Percentiles rank a stretch among this genome's conserved stretches.
These are phyloP conservation scores for Sphagnum contortum DNA, from an alignment of 225 moss, liverwort and hornwort species.

Conservation along the genomic window DNA sequence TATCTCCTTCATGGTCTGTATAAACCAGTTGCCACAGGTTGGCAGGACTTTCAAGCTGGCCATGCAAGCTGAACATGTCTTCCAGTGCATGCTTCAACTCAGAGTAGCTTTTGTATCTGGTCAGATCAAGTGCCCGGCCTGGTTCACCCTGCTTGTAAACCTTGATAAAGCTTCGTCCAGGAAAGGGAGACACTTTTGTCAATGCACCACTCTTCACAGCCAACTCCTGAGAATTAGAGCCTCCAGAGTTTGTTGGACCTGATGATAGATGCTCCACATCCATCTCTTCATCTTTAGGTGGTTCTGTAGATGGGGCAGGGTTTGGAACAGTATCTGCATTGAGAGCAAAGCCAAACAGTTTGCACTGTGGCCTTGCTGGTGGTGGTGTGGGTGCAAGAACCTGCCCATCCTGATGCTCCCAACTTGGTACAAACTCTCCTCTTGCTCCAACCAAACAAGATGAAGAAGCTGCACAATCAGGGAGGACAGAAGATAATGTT, in stretches of 20 bases:
- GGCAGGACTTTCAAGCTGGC: constrained; percentile 27
- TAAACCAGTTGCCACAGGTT: constrained; percentile 52
- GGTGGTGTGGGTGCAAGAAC: background rate
- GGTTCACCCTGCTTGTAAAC: constrained; percentile 37
- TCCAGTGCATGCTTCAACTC: constrained; percentile 28
- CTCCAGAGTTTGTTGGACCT: no score
- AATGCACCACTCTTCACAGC: no score
- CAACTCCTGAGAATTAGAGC: no score
- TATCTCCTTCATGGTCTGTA: constrained; percentile 44
- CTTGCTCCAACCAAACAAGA: no score
- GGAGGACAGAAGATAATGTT: no score
- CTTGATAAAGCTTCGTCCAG: constrained; percentile 6
- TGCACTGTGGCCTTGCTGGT: background rate
- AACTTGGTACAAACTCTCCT: no score
- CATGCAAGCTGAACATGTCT: constrained; percentile 29
- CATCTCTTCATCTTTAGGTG: no score
- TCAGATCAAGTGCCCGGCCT: constrained; percentile 43
- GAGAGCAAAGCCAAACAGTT: constrained; percentile 3
- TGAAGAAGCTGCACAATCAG: no score
- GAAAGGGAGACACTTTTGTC: no score
- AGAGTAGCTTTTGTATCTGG: constrained; percentile 35
- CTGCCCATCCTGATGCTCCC: no score
- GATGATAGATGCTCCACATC: no score
- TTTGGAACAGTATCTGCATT: background rate
- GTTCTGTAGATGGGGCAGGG: no score